These are phyloP conservation scores for Heliocybe sulcata DNA, from an alignment of 1,284 basidiomycete genomes.

Conservation along the genomic window DNA sequence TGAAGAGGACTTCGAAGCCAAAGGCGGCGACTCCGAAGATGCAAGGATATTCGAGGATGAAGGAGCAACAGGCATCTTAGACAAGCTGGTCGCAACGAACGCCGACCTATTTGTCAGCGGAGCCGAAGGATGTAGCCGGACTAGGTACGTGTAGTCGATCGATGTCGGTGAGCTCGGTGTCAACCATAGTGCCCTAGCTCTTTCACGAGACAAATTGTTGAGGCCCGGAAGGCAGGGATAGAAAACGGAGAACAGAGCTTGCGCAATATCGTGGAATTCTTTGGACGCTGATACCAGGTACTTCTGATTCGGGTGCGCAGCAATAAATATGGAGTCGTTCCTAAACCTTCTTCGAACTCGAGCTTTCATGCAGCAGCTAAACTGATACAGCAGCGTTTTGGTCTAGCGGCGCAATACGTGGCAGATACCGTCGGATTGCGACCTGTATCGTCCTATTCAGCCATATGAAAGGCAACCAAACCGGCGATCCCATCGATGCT, in stretches of 20 bases:
- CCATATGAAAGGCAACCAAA: no score
- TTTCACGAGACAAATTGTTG: slow-evolving; percentile 32
- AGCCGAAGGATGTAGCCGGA: slow-evolving; percentile 27
- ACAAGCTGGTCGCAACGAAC: slow-evolving; percentile 37
- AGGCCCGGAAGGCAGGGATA: slow-evolving; percentile 27
- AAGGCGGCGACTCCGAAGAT: slow-evolving; percentile 19
- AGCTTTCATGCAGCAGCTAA: no score
- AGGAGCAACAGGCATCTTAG: slow-evolving; percentile 39
- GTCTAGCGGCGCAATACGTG: no score
- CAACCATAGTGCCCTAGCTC: slow-evolving; percentile 20
- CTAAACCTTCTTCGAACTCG: no score
- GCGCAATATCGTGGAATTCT: slow-evolving; percentile 28
- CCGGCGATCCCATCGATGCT: no score
- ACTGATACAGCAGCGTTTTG: no score
- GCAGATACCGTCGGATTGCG: no score
- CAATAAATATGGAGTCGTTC: no score
- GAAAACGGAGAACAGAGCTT: slow-evolving; percentile 12
- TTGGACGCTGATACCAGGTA: slow-evolving; percentile 15
- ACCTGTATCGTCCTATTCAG: no score
- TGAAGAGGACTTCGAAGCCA: slow-evolving; percentile 8
- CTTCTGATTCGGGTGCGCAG: no score
- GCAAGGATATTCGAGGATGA: slow-evolving; percentile 28
- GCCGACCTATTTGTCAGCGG: slow-evolving; percentile 39
- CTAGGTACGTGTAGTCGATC: slow-evolving; percentile 22
- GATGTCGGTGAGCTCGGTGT: not conserved